Evolutionary conservation across 805 yeast genomes (phyloP).

Genomic region (Ogataea minuta): DNA sequence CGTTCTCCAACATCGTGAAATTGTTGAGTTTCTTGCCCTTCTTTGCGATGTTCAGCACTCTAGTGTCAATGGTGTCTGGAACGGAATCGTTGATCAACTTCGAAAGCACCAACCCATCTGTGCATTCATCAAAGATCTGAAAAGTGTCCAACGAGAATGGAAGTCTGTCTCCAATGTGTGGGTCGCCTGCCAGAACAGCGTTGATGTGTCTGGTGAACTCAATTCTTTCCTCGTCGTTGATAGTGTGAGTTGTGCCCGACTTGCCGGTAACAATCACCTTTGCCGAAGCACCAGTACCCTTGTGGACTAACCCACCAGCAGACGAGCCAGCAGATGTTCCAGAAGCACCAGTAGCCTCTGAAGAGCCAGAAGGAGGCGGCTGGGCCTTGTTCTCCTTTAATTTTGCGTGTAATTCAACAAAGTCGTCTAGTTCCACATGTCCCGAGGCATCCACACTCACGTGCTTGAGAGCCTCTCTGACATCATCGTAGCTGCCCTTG

Average conservation of each 20-base stretch:
- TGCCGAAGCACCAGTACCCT: slow-evolving; percentile 59
- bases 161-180: slow-evolving; percentile 75
- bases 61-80: slow-evolving; percentile 96
- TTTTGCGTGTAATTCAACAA: slow-evolving; percentile 78
- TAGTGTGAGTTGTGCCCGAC: slow-evolving; percentile 91
- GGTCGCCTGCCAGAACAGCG: slow-evolving; percentile 84
- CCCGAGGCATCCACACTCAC: slow-evolving; percentile 96
- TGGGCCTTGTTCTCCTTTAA: slow-evolving; percentile 51
- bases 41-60: slow-evolving; percentile 90
- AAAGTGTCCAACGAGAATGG: slow-evolving; percentile 93
- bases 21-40: slow-evolving; percentile 79
- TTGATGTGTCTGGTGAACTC: slow-evolving; percentile 97
- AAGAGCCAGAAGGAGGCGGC: slow-evolving; percentile 23
- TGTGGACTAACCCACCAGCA: slow-evolving; percentile 39
- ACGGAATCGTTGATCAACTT: slow-evolving; percentile 96
- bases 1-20: slow-evolving; percentile 95
- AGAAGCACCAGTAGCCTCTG: slow-evolving; percentile 23
- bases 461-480: slow-evolving; percentile 87
- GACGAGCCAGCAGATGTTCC: slow-evolving; percentile 33
- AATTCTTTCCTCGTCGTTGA: slow-evolving; percentile 93
- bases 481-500: slow-evolving; percentile 81
- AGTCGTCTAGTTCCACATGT: slow-evolving; percentile 94
- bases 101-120: slow-evolving; percentile 90
- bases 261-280: slow-evolving; percentile 78
- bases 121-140: slow-evolving; percentile 94